Evolutionary conservation across 768 basidiomycete species (phyloP).

Genomic region (Lactarius tabidus): DNA sequence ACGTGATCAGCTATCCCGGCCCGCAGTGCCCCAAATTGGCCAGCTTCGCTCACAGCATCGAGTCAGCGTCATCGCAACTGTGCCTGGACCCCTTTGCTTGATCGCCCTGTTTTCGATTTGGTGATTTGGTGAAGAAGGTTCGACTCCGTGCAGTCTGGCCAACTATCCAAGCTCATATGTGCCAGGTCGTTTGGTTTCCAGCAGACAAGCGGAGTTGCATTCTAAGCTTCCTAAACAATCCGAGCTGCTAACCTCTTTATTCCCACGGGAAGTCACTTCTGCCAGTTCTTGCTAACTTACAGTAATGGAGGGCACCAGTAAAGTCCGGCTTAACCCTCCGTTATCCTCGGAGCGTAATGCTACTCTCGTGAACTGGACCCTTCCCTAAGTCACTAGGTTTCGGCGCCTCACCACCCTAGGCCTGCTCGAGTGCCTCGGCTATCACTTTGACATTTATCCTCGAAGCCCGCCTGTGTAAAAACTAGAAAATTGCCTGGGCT

Average conservation of each 20-base stretch:
- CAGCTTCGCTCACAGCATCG: not conserved
- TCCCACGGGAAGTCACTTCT: not conserved
- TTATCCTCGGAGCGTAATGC: not conserved
- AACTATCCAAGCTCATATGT: too few species aligned
- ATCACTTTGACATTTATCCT: not conserved
- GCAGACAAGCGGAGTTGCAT: not conserved
- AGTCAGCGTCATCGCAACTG: not conserved
- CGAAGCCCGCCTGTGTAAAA: not conserved
- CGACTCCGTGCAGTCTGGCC: not conserved
- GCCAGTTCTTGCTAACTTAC: too few species aligned
- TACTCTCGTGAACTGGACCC: not conserved
- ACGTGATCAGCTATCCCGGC: not conserved
- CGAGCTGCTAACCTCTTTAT: not conserved
- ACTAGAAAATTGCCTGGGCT: not conserved
- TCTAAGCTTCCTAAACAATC: not conserved
- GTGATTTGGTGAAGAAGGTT: not conserved
- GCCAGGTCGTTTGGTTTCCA: too few species aligned
- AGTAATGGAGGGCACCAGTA: not conserved
- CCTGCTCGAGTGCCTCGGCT: conserved; percentile 10
- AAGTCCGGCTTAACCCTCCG: conserved; percentile 11
- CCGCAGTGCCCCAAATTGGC: too few species aligned
- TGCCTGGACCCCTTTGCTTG: not conserved
- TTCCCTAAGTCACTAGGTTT: not conserved
- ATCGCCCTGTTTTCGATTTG: not conserved
- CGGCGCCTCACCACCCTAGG: conserved; percentile 3